Conservation (phyloP, 2,329 filamentous ascomycete species). For the Diaporthe citriasiana region DNA sequence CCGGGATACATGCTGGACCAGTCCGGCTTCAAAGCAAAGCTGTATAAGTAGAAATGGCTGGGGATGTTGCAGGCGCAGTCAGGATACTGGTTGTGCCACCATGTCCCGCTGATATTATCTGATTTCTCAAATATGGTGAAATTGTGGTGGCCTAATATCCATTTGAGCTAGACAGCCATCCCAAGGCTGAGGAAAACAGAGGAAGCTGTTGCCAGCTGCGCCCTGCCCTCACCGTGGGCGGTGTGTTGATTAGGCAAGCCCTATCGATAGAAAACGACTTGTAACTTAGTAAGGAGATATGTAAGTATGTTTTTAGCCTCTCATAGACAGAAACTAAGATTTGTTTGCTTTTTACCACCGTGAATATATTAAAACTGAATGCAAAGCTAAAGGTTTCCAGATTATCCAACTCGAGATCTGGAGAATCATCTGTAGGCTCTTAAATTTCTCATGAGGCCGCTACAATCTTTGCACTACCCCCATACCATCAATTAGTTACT, state of each 20-base stretch:
- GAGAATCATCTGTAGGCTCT: background rate
- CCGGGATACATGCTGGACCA: conserved; percentile 1
- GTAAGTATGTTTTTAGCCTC: background rate
- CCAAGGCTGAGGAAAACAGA: no score
- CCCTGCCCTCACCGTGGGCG: no score
- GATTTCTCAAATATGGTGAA: background rate
- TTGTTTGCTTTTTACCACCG: background rate
- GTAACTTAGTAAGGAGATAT: no score
- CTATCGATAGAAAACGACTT: no score
- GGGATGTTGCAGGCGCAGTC: background rate
- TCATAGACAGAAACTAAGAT: background rate
- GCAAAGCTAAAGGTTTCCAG: background rate
- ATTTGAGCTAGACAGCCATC: background rate
- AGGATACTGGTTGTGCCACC: background rate
- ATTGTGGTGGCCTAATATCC: background rate
- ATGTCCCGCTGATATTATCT: background rate
- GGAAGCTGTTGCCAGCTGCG: no score
- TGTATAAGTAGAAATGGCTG: background rate
- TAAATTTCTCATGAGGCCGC: background rate
- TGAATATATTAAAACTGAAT: background rate
- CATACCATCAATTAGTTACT: background rate
- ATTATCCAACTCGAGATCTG: background rate
- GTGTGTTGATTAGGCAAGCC: no score
- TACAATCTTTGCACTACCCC: background rate
- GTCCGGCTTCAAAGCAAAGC: background rate